Base-by-base conservation (phyloP, 1,139 yeast genomes). In the Scheffersomyces lignicola region DNA sequence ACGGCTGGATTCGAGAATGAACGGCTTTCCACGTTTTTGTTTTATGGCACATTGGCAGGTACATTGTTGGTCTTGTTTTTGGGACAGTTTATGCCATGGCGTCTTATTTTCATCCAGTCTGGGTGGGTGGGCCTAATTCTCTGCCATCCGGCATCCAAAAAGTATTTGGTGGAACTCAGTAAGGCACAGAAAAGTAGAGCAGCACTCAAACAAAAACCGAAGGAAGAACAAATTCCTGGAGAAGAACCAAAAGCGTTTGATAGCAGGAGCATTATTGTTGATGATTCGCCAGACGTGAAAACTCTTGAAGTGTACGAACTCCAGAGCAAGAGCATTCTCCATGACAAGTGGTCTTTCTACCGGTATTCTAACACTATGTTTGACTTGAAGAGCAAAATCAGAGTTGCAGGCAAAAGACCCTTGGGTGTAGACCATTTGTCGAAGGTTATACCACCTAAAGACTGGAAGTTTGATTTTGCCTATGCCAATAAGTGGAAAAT, bases 1-100 rank as follows among this genome's bases (percentile, higher is more conserved):
- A 73, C 83, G 4, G 87, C 87, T 9, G 83, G 84, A 3, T 88
- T 88, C 52, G 71, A 72, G 38, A 83, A 87, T 55, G 95, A 87
- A 50, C 67, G 76, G 35, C 58, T 69, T 17, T 78, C 95, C 0
- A 83, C 95, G 0, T 54, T 70, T n/a, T 56, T 78, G 2, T 63
- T 78, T 29, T 54, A 64, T 29, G 58, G 69, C 0, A 62, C 76
- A 0, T 42, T 73, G 2, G 46, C 47, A 7, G 60, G 62, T 9
- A 59, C 66, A 0, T 48, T 49, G 15, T 51, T 62, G 0, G 62
- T 79, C 1, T 60, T 78, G 26, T 53, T 75, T 6, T 55, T 79
- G 10, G 88, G 95, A 0, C 73, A 77, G 10, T 80, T 69, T 38
- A 72, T 87, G 15, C 89, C 90, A 2, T 78, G 94, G 83, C 72